Evolutionary conservation across 192 early-diverging fungal genomes (phyloP).

Genomic region (Umbelopsis ramanniana): DNA sequence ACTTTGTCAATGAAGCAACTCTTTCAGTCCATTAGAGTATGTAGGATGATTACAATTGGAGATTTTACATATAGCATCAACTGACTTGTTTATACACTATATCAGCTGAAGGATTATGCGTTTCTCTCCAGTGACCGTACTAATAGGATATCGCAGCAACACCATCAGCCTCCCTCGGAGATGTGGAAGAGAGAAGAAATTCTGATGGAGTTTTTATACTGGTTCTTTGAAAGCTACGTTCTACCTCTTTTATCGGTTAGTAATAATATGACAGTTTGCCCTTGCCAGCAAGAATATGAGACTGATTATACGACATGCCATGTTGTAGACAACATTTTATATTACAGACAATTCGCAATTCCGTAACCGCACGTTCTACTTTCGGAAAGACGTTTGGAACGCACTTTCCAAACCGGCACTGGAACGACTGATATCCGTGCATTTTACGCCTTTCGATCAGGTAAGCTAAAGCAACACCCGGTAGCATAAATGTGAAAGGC

Average conservation of each 20-base stretch:
- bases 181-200: conserved; percentile 56
- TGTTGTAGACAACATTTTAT: conserved; percentile 69
- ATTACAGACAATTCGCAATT: conserved; percentile 74
- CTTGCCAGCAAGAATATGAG: neutral
- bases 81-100: conserved; percentile 31
- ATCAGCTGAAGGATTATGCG: conserved; percentile 9
- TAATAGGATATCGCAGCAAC: neutral
- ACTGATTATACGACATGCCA: neutral
- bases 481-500: conserved; percentile 34
- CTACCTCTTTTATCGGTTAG: conserved; percentile 63
- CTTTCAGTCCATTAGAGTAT: conserved; percentile 59
- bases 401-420: conserved; percentile 53
- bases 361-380: conserved; percentile 74
- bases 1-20: conserved; percentile 58
- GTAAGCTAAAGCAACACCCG: neutral
- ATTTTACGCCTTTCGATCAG: conserved; percentile 16
- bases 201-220: conserved; percentile 64
- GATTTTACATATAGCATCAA: too few relatives aligned
- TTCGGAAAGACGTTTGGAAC: conserved; percentile 78
- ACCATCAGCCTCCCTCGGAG: conserved; percentile 48
- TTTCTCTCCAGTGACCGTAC: neutral
- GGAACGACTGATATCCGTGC: conserved; percentile 32
- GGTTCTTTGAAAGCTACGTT: conserved; percentile 65
- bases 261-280: neutral
- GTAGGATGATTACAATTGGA: conserved; percentile 22